Evolutionary conservation across 371 early-diverging fungal species (phyloP).

Genomic region (Chytridium lagenaria): DNA sequence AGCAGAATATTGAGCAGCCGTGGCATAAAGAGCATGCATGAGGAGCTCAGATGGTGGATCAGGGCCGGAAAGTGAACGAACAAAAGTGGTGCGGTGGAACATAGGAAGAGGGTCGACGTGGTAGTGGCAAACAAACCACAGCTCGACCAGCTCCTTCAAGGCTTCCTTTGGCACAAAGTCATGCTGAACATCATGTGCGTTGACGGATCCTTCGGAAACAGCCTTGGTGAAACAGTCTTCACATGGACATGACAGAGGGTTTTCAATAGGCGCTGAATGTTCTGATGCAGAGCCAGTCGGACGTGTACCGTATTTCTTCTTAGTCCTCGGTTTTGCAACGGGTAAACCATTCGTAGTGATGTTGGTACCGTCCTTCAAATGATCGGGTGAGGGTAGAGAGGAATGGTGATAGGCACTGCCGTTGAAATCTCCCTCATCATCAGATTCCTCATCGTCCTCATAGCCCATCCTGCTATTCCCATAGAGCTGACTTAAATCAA

Average conservation of each 20-base stretch:
- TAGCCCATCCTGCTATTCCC: background rate
- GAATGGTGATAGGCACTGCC: background rate
- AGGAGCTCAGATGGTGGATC: conserved; percentile 1
- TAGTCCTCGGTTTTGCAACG: background rate
- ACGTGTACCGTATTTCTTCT: background rate
- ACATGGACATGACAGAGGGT: background rate
- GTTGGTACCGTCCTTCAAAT: background rate
- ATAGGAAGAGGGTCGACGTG: conserved; percentile 15
- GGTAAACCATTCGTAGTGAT: background rate
- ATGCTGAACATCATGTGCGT: background rate
- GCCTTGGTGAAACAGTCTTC: too few species aligned
- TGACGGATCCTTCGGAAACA: too few species aligned
- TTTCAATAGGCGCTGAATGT: background rate
- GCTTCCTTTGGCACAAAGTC: background rate
- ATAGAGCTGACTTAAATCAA: background rate
- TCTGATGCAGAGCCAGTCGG: background rate
- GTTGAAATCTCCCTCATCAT: background rate
- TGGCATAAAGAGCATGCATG: conserved; percentile 3
- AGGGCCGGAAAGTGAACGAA: background rate
- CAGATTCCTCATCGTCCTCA: background rate
- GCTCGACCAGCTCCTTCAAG: conserved; percentile 8
- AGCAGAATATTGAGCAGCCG: conserved; percentile 1
- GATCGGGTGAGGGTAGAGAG: background rate
- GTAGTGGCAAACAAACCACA: conserved; percentile 15
- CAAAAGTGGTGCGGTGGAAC: conserved; percentile 16